A percentile compares a stretch with the other conserved stretches of the same genome.
Conservation (phyloP, 169 alveolate species). For the Eimeria sp. region DNA sequence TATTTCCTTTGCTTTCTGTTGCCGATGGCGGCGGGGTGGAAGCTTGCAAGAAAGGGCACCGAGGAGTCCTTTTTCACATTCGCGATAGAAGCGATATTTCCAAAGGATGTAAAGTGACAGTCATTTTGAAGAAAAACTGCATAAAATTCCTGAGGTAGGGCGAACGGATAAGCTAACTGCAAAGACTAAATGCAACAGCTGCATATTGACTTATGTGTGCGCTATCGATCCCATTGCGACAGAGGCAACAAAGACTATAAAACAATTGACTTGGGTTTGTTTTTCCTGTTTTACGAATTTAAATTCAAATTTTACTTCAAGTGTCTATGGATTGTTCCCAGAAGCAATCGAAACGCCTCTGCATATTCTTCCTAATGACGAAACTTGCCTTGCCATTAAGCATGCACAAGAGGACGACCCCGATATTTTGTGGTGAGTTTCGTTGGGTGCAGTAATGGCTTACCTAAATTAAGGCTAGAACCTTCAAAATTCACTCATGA, state of each 20-base stretch:
- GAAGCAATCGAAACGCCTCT: constrained; percentile 82
- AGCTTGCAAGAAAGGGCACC: constrained; percentile 68
- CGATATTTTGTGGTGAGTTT: constrained; percentile 46
- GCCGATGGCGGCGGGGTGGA: background rate
- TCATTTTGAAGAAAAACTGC: constrained; percentile 49
- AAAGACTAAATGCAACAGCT: too few relatives aligned
- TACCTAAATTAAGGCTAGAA: too few relatives aligned
- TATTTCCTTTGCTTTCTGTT: background rate
- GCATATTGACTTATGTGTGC: background rate
- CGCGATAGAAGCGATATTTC: constrained; percentile 3
- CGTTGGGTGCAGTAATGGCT: too few relatives aligned
- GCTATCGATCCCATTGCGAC: background rate
- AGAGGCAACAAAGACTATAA: constrained; percentile 69
- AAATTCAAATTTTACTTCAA: background rate
- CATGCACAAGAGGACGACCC: constrained; percentile 54
- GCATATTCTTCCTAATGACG: constrained; percentile 73
- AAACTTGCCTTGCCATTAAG: constrained; percentile 56
- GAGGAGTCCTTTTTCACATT: constrained; percentile 69
- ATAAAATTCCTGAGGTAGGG: constrained; percentile 64
- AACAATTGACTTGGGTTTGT: constrained; percentile 64
- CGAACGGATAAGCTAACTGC: too few relatives aligned
- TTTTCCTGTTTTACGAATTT: background rate
- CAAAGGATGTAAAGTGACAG: constrained; percentile 76
- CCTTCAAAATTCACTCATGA: too few relatives aligned
- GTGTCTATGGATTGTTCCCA: background rate